Evolutionary conservation across 2,329 filamentous ascomycete species (phyloP).

Genomic region (Aspergillus sergii): DNA sequence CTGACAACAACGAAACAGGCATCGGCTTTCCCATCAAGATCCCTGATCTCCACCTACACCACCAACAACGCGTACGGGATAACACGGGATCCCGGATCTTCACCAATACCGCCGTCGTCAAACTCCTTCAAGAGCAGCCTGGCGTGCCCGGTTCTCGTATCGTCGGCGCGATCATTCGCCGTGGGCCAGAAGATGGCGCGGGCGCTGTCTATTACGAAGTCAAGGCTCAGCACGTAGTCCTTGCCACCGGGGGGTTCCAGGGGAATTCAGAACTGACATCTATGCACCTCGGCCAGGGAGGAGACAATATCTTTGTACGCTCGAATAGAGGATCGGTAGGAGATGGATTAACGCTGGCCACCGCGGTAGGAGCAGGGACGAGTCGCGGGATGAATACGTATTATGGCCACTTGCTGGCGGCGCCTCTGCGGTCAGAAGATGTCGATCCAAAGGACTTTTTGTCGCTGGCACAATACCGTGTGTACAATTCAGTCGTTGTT

Average conservation of each 20-base stretch:
- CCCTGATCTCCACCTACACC: conserved; percentile 22
- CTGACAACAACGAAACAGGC: conserved; percentile 11
- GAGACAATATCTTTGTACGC: conserved; percentile 31
- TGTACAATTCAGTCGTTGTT: background rate
- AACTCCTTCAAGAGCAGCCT: conserved; percentile 25
- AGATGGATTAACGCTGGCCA: conserved; percentile 28
- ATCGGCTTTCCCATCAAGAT: conserved; percentile 33
- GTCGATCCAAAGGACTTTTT: conserved; percentile 28
- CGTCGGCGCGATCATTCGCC: conserved; percentile 26
- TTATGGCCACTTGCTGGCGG: conserved; percentile 31
- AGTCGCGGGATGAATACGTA: conserved; percentile 31
- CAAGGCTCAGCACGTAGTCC: conserved; percentile 22
- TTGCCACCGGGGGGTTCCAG: conserved; percentile 33
- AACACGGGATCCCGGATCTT: conserved; percentile 22
- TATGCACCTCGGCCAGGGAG: conserved; percentile 23
- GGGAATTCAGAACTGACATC: conserved; percentile 24
- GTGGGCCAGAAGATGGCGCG: background rate
- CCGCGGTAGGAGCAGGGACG: conserved; percentile 25
- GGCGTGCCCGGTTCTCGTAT: conserved; percentile 24
- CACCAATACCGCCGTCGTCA: conserved; percentile 24
- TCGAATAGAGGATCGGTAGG: conserved; percentile 30
- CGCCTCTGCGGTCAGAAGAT: conserved; percentile 24
- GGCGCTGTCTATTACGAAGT: conserved; percentile 18
- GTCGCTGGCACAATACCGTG: conserved; percentile 30
- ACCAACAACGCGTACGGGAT: conserved; percentile 21